These are phyloP conservation scores for Eurotiales sp. DNA, from an alignment of 2,329 filamentous ascomycete genomes.

Conservation along the genomic window DNA sequence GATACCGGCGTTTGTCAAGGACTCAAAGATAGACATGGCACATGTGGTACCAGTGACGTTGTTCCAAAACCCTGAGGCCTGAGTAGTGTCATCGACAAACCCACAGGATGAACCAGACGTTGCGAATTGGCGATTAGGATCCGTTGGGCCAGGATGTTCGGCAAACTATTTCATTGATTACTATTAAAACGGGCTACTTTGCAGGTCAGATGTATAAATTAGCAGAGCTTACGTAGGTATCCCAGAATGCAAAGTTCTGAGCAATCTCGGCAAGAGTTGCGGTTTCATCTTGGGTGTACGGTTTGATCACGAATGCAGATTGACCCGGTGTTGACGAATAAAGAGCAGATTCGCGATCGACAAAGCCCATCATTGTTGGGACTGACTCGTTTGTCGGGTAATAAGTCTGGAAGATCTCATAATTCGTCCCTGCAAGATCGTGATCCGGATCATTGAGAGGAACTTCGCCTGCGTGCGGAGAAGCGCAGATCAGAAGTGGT, in stretches of 20 bases:
- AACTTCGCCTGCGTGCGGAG: constrained; percentile 34
- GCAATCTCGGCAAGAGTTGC: constrained; percentile 32
- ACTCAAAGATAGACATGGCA: constrained; percentile 37
- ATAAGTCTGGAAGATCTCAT: constrained; percentile 39
- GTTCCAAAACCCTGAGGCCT: constrained; percentile 29
- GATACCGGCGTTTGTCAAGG: constrained; percentile 32
- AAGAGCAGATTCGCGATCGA: constrained; percentile 36
- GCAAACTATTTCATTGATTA: constrained; percentile 27
- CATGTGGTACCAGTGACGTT: constrained; percentile 34
- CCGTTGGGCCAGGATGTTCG: constrained; percentile 39
- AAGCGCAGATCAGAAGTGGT: constrained; percentile 33
- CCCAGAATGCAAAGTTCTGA: constrained; percentile 37
- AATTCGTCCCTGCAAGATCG: constrained; percentile 28
- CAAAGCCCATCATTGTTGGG: constrained; percentile 37
- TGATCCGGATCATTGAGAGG: constrained; percentile 35
- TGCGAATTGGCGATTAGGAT: constrained; percentile 39
- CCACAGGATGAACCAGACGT: constrained; percentile 35
- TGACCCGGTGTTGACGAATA: constrained; percentile 35
- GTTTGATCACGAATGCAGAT: constrained; percentile 35
- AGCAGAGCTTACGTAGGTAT: constrained; percentile 27
- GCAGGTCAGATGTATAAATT: not conserved
- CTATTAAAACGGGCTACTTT: not conserved
- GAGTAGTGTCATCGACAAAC: constrained; percentile 29
- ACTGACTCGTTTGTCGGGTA: constrained; percentile 31
- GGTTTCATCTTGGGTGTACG: constrained; percentile 34